Evolutionary conservation across 2,329 filamentous ascomycete species (phyloP), one percentile per base, ranked within the genome.

Genomic region (Thelonectria blattea): DNA sequence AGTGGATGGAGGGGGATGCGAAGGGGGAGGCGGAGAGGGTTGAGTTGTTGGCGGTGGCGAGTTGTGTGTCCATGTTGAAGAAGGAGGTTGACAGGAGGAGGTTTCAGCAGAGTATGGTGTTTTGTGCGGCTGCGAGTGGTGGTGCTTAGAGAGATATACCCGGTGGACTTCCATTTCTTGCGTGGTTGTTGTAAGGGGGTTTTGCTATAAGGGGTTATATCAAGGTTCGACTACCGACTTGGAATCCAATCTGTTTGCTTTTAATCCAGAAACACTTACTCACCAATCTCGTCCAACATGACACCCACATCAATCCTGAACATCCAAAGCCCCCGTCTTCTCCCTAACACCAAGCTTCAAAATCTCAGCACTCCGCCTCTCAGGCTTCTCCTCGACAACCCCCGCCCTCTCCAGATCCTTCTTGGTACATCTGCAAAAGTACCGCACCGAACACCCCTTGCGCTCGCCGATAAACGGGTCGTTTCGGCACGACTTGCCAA

Each of bases 11-110:
- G 8, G 37, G 56, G 3, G n/a, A n/a, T n/a, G n/a, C n/a, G n/a
- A 78, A 77, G 66, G 72, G 68, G 7, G 73, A 75, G 46, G 65
- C 55, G 3, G 67, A 68, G 49, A 73, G 83, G 67, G 72, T 83
- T 60, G 78, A 85, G 66, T 75, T 79, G n/a, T 62, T 88, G 18
- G 77, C 83, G 10, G 78, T 88, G 17, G 80, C 81, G 45, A 87
- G 83, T 15, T 86, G 82, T 59, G 65, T 89, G 57, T 73, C 82
- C 15, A 87, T 90, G 86, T 71, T 89, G 65, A 89, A 89, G 81
- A 85, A 83, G 73, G 88, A 89, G 78, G 76, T 87, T 51, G 87
- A 89, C 71, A 76, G 86, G 43, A 76, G 84, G 64, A 77, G 84
- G 59, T 70, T 78, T 60, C 73, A 82, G 51, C 84, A 88, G 76